Conservation (phyloP, 139 green algal species). For the Coelastrella sp. region DNA sequence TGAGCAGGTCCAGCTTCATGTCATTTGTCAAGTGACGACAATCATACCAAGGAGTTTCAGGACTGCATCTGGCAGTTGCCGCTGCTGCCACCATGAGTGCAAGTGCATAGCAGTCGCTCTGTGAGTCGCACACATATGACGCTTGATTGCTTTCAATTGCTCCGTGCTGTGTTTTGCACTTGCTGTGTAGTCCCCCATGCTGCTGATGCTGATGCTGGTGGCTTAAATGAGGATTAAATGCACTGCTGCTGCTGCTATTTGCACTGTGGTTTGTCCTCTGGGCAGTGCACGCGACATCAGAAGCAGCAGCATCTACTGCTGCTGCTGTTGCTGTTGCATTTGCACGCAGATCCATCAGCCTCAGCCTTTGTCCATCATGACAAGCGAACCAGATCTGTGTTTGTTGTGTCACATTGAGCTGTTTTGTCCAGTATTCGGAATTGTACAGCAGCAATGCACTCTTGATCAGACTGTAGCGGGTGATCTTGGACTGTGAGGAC, state of each 20-base stretch:
- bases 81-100: neutral
- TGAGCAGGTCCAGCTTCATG: neutral
- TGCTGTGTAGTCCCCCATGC: neutral
- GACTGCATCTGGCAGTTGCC: neutral
- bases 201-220: neutral
- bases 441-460: conserved; percentile 33
- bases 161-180: neutral
- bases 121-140: no score
- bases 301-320: neutral
- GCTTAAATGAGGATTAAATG: neutral
- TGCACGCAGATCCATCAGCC: neutral
- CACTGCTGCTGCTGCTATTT: conserved; percentile 7
- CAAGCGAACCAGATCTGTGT: conserved; percentile 37
- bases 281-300: no score
- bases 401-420: conserved; percentile 2
- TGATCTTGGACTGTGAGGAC: neutral
- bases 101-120: no score
- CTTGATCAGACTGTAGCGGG: neutral
- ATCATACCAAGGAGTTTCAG: neutral
- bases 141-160: no score
- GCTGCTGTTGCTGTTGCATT: conserved; percentile 12
- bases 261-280: neutral
- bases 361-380: neutral
- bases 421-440: neutral
- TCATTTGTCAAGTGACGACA: neutral